Evolutionary conservation across 441 rosid species (phyloP), one percentile per base, ranked within the genome.

Genomic region (Viola pubescens): DNA sequence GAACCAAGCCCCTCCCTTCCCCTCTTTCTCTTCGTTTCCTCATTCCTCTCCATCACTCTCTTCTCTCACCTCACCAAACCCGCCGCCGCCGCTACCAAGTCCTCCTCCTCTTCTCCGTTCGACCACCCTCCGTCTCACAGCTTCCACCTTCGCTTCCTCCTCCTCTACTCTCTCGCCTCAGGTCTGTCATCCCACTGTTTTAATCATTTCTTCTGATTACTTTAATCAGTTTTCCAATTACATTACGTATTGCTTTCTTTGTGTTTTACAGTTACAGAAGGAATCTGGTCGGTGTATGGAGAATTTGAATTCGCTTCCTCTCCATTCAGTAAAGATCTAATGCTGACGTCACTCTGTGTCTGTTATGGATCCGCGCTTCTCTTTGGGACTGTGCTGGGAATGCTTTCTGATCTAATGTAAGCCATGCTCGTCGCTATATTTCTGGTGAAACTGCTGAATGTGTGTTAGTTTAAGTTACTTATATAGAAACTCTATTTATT

Each of bases 351-450:
- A 66, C 73, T 89, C 41, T 75, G 68, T 64, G 72, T 80, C 59
- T 92, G 95, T 41, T 84, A 70, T 57, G 85, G 79, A 4, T 80
- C 84, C 26, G 48, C 85, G 72, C 79, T 86, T 59, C 47, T 88
- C 50, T 48, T 82, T 6, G 94, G 92, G 45, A 69, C 95, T 67
- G 65, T 82, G 61, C 76, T 80, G 11, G 96, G 95, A 50, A 48
- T 83, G 44, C 68, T 94, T 38, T 94, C 91, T 61, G 96, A 94
- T 79, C 69, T 73, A 44, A 69, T 89, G 97, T 90, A 75, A 82
- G 94, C 34, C 11, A 4, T 7, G 8, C 5, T 55, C 11, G 8
- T 34, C 44, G 13, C 16, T 26, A 1, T 61, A 26, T 3, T 48
- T 9, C 3, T 6, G 16, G 6, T 11, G 5, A 37, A 43, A 3